phyloP scores from a whole-genome alignment of 1,284 basidiomycete genomes.

The Trametes sp. region DNA sequence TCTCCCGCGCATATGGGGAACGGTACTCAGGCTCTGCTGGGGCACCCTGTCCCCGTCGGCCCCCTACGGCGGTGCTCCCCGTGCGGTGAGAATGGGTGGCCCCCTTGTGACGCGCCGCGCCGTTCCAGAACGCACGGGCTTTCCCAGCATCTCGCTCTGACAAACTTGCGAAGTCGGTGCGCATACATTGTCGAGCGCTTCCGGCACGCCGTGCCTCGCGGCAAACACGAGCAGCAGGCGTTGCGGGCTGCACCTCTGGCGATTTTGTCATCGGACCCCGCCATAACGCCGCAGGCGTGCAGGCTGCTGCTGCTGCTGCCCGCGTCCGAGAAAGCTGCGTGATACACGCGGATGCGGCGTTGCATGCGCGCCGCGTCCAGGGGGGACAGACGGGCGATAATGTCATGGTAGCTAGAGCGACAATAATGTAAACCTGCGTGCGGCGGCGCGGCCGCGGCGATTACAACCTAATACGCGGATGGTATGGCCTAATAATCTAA shows the following conservation, averaged over 20 bases:
- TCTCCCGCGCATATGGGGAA: not conserved
- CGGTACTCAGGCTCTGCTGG: not conserved
- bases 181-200: conserved; percentile 13
- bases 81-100: conserved; percentile 22
- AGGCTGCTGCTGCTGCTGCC: not conserved
- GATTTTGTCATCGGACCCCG: conserved; percentile 14
- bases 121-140: conserved; percentile 21
- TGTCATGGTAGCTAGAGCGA: conserved; percentile 26
- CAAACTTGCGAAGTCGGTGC: conserved; percentile 16
- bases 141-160: conserved; percentile 27
- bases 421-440: conserved; percentile 33
- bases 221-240: conserved; percentile 35
- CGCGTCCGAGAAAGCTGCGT: conserved; percentile 16
- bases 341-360: conserved; percentile 31
- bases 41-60: conserved; percentile 5
- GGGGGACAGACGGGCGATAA: conserved; percentile 11
- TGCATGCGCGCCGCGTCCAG: conserved; percentile 4
- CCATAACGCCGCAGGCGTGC: conserved; percentile 25
- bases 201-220: conserved; percentile 28
- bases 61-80: conserved; percentile 10
- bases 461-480: conserved; percentile 31
- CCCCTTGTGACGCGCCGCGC: conserved; percentile 24
- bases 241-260: conserved; percentile 20
- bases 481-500: conserved; percentile 30
- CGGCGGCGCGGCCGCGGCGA: conserved; percentile 29